These are phyloP conservation scores for Licmophora abbreviata DNA, from an alignment of 108 stramenopile species.

Conservation along the genomic window DNA sequence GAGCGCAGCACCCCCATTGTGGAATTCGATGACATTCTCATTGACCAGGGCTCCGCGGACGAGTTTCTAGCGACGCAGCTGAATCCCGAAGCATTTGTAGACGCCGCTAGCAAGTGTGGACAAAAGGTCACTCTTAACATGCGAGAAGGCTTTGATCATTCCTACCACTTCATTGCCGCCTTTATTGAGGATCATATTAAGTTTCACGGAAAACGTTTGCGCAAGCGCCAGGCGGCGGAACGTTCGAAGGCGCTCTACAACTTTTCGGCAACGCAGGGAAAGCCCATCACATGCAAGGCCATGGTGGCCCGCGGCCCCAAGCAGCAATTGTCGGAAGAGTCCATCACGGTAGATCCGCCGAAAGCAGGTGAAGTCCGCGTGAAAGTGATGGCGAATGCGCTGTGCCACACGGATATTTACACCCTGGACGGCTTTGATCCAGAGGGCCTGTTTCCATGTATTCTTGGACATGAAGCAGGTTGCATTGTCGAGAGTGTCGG, in stretches of 20 bases:
- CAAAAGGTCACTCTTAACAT: conserved; percentile 52
- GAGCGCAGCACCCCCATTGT: conserved; percentile 3
- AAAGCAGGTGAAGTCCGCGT: conserved; percentile 67
- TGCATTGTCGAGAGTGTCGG: conserved; percentile 5
- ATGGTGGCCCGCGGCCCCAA: conserved; percentile 55
- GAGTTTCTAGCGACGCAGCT: conserved; percentile 39
- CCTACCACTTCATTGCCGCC: conserved; percentile 84
- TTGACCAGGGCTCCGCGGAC: conserved; percentile 76
- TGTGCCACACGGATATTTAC: conserved; percentile 70
- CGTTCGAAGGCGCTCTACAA: not conserved
- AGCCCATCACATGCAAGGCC: conserved; percentile 64
- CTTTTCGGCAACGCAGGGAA: conserved; percentile 30
- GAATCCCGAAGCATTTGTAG: conserved; percentile 26
- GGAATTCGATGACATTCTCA: conserved; percentile 63
- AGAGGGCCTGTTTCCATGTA: conserved; percentile 83
- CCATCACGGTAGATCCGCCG: conserved; percentile 70
- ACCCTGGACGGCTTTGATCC: conserved; percentile 80
- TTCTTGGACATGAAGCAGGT: conserved; percentile 66
- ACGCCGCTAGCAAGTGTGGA: conserved; percentile 38
- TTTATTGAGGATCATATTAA: conserved; percentile 83
- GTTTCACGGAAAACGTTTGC: conserved; percentile 61
- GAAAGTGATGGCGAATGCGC: conserved; percentile 67
- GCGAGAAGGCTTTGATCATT: conserved; percentile 84
- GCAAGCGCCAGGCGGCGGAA: not conserved
- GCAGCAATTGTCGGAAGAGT: conserved; percentile 39